Evolutionary conservation across 164 flowering plant species (phyloP), one percentile per base, ranked within the genome.

Genomic region (Kalanchoe fedtschenkoi): DNA sequence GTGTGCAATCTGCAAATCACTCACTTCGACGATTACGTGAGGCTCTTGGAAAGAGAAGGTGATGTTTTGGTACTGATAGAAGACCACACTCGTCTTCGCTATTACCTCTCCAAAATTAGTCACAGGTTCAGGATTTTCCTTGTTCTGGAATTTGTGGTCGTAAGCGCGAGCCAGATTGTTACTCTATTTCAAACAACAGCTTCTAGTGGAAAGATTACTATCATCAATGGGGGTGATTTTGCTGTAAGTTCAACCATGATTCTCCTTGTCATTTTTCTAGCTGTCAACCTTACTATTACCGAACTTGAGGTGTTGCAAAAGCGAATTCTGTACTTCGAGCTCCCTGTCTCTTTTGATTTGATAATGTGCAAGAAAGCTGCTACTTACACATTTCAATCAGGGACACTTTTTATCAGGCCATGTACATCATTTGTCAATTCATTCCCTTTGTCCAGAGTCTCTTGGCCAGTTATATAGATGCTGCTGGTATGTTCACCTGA

Each of bases 61-160:
- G 83, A 86, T 68, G 77, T 80, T 33, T 62, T 70, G 47, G 65
- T 74, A 53, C 73, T 78, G 24, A 69, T 92, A 34, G 79, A 83
- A 63, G 89, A 88, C 74, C 98, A 89, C 71, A 76, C 73, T 42
- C 88, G 81, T 22, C 74, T 90, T 5, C 72, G 86, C 28, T 66
- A 79, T 66, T 74, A 88, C 68, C 78, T 92, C 8, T 88, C 96
- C 37, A 92, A 88, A 72, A 92, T 92, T 68, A 92, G 97, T 76
- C 98, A 92, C 64, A 76, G 98, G 65, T 92, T 89, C 71, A 76
- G 98, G 38, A 85, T 88, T 15, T 92, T 68, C 75, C 91, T 92
- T 63, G 75, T 92, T 58, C 71, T 86, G 34, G 77, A 74, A 68
- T 85, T 88, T 73, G 65, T 81, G 70, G 76, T 82, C 41, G 90